These are phyloP conservation scores for Macrophomina phaseolina DNA, from an alignment of 2,329 filamentous ascomycete species.

Conservation along the genomic window DNA sequence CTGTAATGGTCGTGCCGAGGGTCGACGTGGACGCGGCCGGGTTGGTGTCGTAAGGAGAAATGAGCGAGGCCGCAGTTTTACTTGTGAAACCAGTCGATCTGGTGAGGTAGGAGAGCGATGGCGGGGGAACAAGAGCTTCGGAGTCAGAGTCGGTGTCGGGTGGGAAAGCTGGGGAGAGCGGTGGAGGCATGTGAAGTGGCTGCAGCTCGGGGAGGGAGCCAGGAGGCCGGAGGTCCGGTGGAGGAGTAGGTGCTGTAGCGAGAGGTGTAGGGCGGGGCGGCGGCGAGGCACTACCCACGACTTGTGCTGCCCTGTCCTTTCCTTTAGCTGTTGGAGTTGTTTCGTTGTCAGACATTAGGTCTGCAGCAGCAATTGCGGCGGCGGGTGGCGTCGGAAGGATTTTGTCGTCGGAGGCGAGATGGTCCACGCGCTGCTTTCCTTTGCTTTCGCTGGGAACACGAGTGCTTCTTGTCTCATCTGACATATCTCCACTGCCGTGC, in stretches of 20 bases:
- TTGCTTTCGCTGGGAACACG: constrained; percentile 7
- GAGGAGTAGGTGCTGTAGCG: not conserved
- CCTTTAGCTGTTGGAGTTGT: not conserved
- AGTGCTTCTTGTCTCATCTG: constrained; percentile 7
- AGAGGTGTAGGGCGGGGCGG: not conserved
- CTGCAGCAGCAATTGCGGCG: not conserved
- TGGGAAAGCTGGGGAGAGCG: constrained; percentile 7
- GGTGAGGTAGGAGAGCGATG: not conserved
- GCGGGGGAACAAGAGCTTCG: not conserved
- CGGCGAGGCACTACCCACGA: not conserved
- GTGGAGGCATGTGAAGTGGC: constrained; percentile 11
- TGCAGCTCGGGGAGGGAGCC: not conserved
- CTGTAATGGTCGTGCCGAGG: constrained; percentile 1
- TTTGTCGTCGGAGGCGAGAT: constrained; percentile 3
- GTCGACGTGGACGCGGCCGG: constrained; percentile 3
- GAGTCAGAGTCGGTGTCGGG: not conserved
- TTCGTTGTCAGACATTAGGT: not conserved
- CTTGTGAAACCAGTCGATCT: not conserved
- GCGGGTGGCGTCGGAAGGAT: not conserved
- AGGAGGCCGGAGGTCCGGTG: not conserved
- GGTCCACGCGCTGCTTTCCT: constrained; percentile 15
- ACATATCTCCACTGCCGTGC: constrained; percentile 5
- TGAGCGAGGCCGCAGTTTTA: constrained; percentile 2
- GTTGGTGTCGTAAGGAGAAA: constrained; percentile 9
- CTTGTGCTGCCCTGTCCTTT: not conserved